Evolutionary conservation across 371 early-diverging fungal species (phyloP).

Genomic region (Mucor velutinosus): DNA sequence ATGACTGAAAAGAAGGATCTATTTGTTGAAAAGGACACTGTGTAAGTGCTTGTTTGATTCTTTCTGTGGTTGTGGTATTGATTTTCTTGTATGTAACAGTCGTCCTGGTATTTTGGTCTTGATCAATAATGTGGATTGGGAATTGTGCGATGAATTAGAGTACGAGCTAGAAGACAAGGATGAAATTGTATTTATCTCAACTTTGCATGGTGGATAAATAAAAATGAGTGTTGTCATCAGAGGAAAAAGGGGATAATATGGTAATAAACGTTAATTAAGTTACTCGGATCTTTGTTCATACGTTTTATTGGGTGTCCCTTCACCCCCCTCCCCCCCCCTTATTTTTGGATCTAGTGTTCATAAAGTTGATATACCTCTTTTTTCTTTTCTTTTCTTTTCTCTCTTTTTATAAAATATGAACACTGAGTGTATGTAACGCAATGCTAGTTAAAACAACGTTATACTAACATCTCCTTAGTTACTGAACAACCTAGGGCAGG

Average conservation of each 20-base stretch:
- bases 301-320: neutral
- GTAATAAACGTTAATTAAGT: neutral
- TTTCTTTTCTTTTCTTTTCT: neutral
- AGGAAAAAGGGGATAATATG: neutral
- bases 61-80: neutral
- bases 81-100: constrained; percentile 39
- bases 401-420: neutral
- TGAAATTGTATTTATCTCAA: constrained; percentile 92
- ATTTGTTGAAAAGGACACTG: constrained; percentile 83
- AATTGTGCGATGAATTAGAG: constrained; percentile 88
- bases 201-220: constrained; percentile 90
- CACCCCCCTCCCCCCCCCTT: neutral
- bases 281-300: neutral
- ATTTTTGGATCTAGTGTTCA: neutral
- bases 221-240: no score
- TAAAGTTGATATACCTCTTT: neutral
- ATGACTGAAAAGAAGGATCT: constrained; percentile 84
- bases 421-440: neutral
- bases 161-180: constrained; percentile 79
- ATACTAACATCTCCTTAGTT: neutral
- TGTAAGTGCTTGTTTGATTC: constrained; percentile 55
- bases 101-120: constrained; percentile 95
- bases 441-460: neutral
- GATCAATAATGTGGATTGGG: constrained; percentile 96
- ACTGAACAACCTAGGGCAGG: constrained; percentile 56